Evolutionary conservation across 768 basidiomycete genomes (phyloP).

Genomic region (Lactarius tabidus): DNA sequence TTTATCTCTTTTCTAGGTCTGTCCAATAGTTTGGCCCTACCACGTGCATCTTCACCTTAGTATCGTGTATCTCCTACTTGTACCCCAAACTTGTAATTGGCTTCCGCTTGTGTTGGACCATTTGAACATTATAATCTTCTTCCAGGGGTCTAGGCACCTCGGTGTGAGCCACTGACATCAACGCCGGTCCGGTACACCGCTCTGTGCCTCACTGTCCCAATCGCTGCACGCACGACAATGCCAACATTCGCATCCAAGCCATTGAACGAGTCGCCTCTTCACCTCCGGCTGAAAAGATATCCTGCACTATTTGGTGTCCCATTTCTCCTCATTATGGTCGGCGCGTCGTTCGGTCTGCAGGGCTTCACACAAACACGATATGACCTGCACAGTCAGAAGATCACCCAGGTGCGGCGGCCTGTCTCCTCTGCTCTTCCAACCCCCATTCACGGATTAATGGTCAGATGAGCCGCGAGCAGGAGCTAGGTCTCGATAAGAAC

Average conservation of each 20-base stretch:
- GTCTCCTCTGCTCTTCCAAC: too few species aligned
- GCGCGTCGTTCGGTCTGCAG: constrained; percentile 78
- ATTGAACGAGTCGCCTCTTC: constrained; percentile 14
- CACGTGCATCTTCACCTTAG: not conserved
- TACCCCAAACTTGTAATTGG: constrained; percentile 15
- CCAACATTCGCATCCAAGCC: constrained; percentile 22
- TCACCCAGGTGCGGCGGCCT: constrained; percentile 50
- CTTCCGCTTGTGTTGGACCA: constrained; percentile 2
- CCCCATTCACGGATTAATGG: not conserved
- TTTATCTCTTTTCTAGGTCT: not conserved
- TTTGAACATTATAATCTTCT: not conserved
- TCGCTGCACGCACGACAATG: constrained; percentile 16
- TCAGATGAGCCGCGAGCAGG: constrained; percentile 73
- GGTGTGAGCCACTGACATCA: not conserved
- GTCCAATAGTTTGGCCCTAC: not conserved
- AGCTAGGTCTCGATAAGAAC: constrained; percentile 62
- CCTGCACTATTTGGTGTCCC: constrained; percentile 82
- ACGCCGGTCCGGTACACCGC: constrained; percentile 9
- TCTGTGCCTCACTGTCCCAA: not conserved
- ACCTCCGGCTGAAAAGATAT: constrained; percentile 37
- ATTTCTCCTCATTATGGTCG: constrained; percentile 81
- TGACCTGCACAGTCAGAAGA: constrained; percentile 79
- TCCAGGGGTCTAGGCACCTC: too few species aligned
- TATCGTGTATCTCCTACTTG: constrained; percentile 7
- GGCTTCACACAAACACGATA: constrained; percentile 87